Evolutionary conservation across 495 filamentous ascomycete species (phyloP), one percentile per base, ranked within the genome.

Genomic region (Ramalina intermedia): DNA sequence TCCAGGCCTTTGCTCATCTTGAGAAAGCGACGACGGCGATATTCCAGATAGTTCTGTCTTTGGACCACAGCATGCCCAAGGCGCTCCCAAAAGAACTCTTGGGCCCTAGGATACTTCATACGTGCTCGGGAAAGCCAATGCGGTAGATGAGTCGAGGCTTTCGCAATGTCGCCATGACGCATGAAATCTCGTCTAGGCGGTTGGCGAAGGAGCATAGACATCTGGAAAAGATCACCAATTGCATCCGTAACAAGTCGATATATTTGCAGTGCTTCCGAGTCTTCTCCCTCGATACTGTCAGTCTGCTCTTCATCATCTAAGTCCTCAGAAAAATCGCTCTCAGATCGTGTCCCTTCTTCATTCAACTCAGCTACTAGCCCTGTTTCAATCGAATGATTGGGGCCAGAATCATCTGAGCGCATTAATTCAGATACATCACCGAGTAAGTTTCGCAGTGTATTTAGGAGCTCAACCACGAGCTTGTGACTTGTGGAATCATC

Each of bases 31-130:
- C 52, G 47, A 48, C 67, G 54, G 5, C 67, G 56, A 42, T 73
- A 73, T 27, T 48, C 57, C 6, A 72, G 58, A 50, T 63, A 71
- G 17, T 66, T 59, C 5, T 66, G 64, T 37, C 69, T 52, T 20
- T 58, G 55, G 1, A 64, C 64, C 17, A 66, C 68, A 2, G 66
- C 64, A 40, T 58, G 61, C 6, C 68, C 69, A 6, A 74, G 62
- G 9, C 67, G 58, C n/a, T 61, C 48, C 3, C 53, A 38, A 2
- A 71, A 44, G 41, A 27, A 48, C 12, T 49, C 16, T 18, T 50
- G 45, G 23, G 54, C 52, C 6, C 47, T 33, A 4, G 61, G 62
- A 37, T 53, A 61, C 23, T 59, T 62, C 17, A 61, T 11, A 13
- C 45, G 35, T 7, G 55, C 58, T 29, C 62, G 61, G 9, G 51